A percentile compares a stretch with the other conserved stretches of the same genome.
Evolutionary conservation across 2,329 filamentous ascomycete species (phyloP).

Genomic region (Boeremia exigua): DNA sequence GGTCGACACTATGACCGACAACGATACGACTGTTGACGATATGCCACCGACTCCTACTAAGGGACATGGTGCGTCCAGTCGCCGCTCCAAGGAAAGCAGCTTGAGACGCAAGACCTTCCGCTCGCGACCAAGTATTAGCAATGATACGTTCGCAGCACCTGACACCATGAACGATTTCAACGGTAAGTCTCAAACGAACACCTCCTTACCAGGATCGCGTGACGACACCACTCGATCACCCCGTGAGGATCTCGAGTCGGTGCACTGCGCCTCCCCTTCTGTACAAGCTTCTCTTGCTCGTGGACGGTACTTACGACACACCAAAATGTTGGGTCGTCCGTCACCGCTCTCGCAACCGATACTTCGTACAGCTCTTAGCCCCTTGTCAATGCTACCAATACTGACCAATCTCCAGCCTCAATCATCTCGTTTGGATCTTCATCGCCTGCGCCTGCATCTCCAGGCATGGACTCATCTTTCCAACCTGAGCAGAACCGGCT

Average conservation of each 20-base stretch:
- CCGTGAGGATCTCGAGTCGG: slow-evolving; percentile 39
- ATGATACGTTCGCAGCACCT: slow-evolving; percentile 55
- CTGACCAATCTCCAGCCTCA: slow-evolving; percentile 59
- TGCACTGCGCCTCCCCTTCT: slow-evolving; percentile 33
- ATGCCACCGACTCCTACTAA: slow-evolving; percentile 96
- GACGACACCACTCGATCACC: slow-evolving; percentile 44
- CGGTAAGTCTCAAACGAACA: slow-evolving; percentile 46
- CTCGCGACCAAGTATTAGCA: slow-evolving; percentile 51
- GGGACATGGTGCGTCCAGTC: slow-evolving; percentile 56
- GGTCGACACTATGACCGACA: slow-evolving; percentile 53
- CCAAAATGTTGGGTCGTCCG: slow-evolving; percentile 45
- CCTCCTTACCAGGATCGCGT: slow-evolving; percentile 21
- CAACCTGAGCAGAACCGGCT: slow-evolving; percentile 82
- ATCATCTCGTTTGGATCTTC: slow-evolving; percentile 61
- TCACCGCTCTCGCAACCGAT: slow-evolving; percentile 51
- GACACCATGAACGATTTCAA: slow-evolving; percentile 36
- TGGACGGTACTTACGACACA: slow-evolving; percentile 48
- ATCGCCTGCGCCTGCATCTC: slow-evolving; percentile 72
- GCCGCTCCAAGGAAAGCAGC: slow-evolving; percentile 58
- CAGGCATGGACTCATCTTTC: slow-evolving; percentile 70
- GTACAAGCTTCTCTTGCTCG: slow-evolving; percentile 43
- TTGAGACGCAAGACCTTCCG: slow-evolving; percentile 58
- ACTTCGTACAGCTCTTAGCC: slow-evolving; percentile 18
- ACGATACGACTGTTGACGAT: slow-evolving; percentile 69
- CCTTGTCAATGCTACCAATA: slow-evolving; percentile 1